Conservation (phyloP, 352 stramenopile genomes). For the Globisporangium echinulatum region DNA sequence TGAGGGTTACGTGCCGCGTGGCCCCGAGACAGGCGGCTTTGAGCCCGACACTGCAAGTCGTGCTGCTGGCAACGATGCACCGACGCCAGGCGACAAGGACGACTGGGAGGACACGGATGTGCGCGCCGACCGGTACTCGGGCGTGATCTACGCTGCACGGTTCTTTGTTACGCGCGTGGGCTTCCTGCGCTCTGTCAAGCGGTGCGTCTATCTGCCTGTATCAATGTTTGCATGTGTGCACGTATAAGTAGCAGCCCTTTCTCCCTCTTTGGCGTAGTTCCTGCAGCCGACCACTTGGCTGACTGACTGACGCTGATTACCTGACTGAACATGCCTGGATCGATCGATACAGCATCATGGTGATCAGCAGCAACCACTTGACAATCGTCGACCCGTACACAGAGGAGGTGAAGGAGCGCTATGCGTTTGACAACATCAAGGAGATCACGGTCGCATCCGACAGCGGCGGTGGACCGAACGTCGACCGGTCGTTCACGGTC, state of each 20-base stretch:
- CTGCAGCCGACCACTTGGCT: background rate
- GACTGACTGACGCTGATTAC: slow-evolving; percentile 1
- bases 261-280: no score
- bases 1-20: slow-evolving; percentile 61
- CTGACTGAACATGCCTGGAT: background rate
- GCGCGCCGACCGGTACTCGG: slow-evolving; percentile 61
- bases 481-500: slow-evolving; percentile 73
- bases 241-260: no score
- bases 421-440: slow-evolving; percentile 85
- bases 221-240: background rate
- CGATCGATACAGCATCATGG: slow-evolving; percentile 44
- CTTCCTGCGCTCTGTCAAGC: slow-evolving; percentile 70
- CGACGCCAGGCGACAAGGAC: slow-evolving; percentile 22
- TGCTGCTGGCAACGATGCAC: slow-evolving; percentile 8
- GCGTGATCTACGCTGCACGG: slow-evolving; percentile 77
- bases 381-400: slow-evolving; percentile 82
- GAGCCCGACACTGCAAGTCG: slow-evolving; percentile 32
- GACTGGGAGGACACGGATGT: slow-evolving; percentile 37
- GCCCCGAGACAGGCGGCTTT: slow-evolving; percentile 53
- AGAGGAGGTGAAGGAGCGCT: slow-evolving; percentile 82
- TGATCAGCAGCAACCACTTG: slow-evolving; percentile 74
- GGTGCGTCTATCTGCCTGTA: slow-evolving; percentile 17
- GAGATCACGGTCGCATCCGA: slow-evolving; percentile 79
- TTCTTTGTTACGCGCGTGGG: slow-evolving; percentile 84
- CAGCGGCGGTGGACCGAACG: slow-evolving; percentile 47